These are phyloP conservation scores for Ilyonectria destructans DNA, from an alignment of 2,329 filamentous ascomycete species.

Conservation along the genomic window DNA sequence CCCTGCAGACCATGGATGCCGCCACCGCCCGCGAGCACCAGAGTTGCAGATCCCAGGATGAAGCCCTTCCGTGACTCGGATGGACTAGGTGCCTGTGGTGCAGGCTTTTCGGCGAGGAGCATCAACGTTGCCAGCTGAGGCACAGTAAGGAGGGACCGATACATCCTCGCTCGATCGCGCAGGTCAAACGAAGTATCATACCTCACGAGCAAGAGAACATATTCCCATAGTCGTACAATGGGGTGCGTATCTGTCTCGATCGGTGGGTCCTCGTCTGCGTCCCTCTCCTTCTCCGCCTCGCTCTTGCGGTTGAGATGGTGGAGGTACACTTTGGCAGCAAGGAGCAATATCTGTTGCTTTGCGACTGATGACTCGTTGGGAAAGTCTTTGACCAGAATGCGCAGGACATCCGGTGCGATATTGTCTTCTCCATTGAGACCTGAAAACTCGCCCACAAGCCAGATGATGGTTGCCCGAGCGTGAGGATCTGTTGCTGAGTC, in stretches of 20 bases:
- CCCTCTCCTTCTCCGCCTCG: conserved; percentile 57
- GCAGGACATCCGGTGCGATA: conserved; percentile 92
- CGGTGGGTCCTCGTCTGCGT: conserved; percentile 52
- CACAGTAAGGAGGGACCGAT: conserved; percentile 85
- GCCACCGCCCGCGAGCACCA: conserved; percentile 85
- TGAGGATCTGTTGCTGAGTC: conserved; percentile 90
- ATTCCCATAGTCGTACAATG: conserved; percentile 85
- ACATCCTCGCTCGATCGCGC: conserved; percentile 90
- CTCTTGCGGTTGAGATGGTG: conserved; percentile 83
- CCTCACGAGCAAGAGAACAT: conserved; percentile 86
- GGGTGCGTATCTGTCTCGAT: conserved; percentile 68
- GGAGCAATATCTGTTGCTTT: conserved; percentile 91
- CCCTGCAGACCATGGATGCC: conserved; percentile 83
- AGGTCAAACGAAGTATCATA: conserved; percentile 98
- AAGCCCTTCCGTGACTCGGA: conserved; percentile 87
- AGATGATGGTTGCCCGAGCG: conserved; percentile 94
- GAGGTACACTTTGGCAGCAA: conserved; percentile 97
- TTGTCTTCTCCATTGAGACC: conserved; percentile 86
- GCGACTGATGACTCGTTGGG: conserved; percentile 86
- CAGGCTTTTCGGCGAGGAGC: conserved; percentile 93
- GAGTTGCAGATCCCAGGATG: conserved; percentile 85
- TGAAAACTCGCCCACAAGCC: conserved; percentile 96
- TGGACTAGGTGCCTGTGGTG: conserved; percentile 90
- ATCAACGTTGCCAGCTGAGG: conserved; percentile 93
- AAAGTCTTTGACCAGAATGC: conserved; percentile 90